Evolutionary conservation across 805 yeast species (phyloP).

Genomic region (Wickerhamiella hasegawae): DNA sequence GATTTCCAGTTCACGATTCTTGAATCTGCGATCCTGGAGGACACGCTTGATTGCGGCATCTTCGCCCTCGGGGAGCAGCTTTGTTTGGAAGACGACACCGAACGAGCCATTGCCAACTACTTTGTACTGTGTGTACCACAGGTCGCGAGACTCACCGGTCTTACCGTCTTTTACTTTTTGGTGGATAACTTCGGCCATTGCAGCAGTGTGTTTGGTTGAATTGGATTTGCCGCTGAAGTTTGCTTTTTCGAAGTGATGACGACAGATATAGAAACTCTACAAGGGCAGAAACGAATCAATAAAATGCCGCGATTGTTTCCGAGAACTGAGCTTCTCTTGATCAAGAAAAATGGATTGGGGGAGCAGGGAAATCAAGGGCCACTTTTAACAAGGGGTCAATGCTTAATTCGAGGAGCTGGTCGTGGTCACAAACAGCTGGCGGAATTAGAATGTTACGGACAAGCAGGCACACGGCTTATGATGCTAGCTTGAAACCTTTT

Average conservation of each 20-base stretch:
- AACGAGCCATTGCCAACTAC: slow-evolving; percentile 99
- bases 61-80: slow-evolving; percentile 53
- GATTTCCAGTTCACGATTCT: slow-evolving; percentile 91
- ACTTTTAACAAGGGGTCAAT: too few relatives aligned
- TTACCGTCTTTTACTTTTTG: slow-evolving; percentile 61
- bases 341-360: too few relatives aligned
- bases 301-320: too few relatives aligned
- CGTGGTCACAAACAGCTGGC: too few relatives aligned
- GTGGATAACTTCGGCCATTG: slow-evolving; percentile 25
- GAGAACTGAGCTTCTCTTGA: too few relatives aligned
- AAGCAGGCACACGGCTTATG: too few relatives aligned
- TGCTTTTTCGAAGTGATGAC: neutral
- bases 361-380: too few relatives aligned
- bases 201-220: neutral
- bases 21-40: slow-evolving; percentile 87
- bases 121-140: slow-evolving; percentile 66
- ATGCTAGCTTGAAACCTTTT: too few relatives aligned
- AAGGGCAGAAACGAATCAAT: too few relatives aligned
- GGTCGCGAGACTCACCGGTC: slow-evolving; percentile 42
- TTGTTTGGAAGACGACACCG: slow-evolving; percentile 91
- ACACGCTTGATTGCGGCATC: slow-evolving; percentile 90
- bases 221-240: neutral
- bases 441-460: too few relatives aligned
- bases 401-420: too few relatives aligned
- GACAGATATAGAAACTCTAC: too few relatives aligned